Percentiles rank a stretch among this genome's conserved stretches.
phyloP scores from a whole-genome alignment of 306 rosid species.

The Prunus mume region DNA sequence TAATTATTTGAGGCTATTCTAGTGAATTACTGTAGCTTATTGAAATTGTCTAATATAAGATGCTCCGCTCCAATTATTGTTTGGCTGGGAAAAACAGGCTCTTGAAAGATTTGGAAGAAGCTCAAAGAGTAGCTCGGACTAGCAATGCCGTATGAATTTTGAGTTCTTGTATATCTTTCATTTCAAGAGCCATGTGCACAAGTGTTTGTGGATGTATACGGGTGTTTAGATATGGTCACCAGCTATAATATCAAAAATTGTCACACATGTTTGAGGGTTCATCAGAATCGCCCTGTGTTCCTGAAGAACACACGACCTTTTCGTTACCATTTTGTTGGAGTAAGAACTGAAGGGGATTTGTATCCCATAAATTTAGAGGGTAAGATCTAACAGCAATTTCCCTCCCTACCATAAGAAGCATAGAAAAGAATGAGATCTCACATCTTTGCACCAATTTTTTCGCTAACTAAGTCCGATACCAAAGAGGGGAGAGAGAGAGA shows the following conservation, averaged over 20 bases:
- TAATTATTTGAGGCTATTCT: slow-evolving; percentile 7
- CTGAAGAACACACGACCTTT: background rate
- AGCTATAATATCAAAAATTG: background rate
- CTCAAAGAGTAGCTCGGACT: slow-evolving; percentile 72
- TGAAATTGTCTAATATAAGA: slow-evolving; percentile 2
- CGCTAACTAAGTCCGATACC: background rate
- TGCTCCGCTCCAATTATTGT: slow-evolving; percentile 15
- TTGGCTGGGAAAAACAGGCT: slow-evolving; percentile 52
- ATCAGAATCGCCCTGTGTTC: background rate
- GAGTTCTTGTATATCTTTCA: slow-evolving; percentile 21
- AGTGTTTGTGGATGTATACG: slow-evolving; percentile 19
- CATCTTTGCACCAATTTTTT: background rate
- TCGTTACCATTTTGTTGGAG: background rate
- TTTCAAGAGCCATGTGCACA: slow-evolving; percentile 23
- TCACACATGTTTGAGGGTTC: slow-evolving; percentile 1
- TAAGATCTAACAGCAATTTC: slow-evolving; percentile 1
- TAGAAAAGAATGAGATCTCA: background rate
- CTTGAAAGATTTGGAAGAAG: slow-evolving; percentile 95
- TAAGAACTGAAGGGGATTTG: background rate
- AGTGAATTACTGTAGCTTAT: slow-evolving; percentile 9
- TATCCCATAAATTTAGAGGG: background rate
- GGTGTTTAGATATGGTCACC: background rate
- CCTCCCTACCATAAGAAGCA: background rate
- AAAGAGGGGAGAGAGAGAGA: too few species aligned
- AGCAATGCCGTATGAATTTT: slow-evolving; percentile 48